Evolutionary conservation across 2,329 filamentous ascomycete species (phyloP), one percentile per base, ranked within the genome.

Genomic region (Cytospora schulzeri): DNA sequence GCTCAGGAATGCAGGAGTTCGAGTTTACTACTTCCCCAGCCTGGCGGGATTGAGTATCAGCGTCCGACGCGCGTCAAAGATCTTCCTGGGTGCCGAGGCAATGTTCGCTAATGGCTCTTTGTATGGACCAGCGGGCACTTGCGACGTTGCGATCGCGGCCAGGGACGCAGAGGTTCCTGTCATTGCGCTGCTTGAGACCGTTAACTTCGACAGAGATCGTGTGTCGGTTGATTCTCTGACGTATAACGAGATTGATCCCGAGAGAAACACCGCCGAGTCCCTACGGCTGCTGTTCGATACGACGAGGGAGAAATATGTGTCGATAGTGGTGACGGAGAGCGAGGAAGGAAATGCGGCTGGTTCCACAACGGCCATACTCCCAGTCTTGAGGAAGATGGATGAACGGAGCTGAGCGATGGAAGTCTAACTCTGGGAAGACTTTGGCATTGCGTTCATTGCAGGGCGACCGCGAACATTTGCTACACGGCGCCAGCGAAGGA

Each of bases 71-170:
- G 78, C 82, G 2, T 91, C 88, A 8, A 88, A 89, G 70, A 88
- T 95, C 12, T 85, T 98, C 59, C 82, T 99, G 1, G 93, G 93
- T 15, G 93, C 93, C 5, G 93, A 97, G 74, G 91, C 92, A 48
- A 95, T 99, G 88, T 95, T 97, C 79, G 93, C 91, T 70, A 98
- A 98, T 76, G 95, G 95, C 9, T 86, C 91, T 38, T 84, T 99
- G 70, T 96, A 96, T 76, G 94, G 91, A 5, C 88, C 93, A 24
- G 88, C 92, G 12, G 95, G 95, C 66, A 97, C 93, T 4, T 92
- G 91, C 28, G 86, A 95, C 65, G 85, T 98, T 12, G 93, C 94
- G 22, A 90, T 95, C 81, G 88, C 90, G 51, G 94, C 93, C 7
- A 87, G 89, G 59, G 87, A 91, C 63, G 82, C 88, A 24, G 88